Evolutionary conservation across 768 basidiomycete genomes (phyloP).

Genomic region (Postia placenta): DNA sequence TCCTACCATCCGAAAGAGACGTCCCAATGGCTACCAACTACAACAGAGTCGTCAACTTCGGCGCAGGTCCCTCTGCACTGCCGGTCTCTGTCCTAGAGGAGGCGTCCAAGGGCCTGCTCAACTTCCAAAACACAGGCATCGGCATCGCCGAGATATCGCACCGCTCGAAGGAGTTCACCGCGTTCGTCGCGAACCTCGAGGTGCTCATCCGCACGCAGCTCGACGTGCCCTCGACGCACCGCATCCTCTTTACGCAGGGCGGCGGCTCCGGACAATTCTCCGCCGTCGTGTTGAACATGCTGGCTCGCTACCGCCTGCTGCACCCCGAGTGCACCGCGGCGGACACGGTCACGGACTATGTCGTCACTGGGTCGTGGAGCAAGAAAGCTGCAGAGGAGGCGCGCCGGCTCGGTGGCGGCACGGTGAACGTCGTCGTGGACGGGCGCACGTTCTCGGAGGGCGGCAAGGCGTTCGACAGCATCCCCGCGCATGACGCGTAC

Average conservation of each 20-base stretch:
- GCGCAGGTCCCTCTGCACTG: constrained; percentile 90
- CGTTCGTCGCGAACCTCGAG: constrained; percentile 59
- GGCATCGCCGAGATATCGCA: constrained; percentile 97
- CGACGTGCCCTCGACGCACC: constrained; percentile 75
- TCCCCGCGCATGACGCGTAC: constrained; percentile 73
- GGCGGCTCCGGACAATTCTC: constrained; percentile 93
- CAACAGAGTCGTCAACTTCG: constrained; percentile 76
- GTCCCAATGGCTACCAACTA: constrained; percentile 13
- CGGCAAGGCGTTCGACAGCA: constrained; percentile 68
- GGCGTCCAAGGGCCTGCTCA: constrained; percentile 79
- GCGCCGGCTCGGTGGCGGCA: constrained; percentile 50
- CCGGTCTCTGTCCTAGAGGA: constrained; percentile 82
- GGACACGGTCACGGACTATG: constrained; percentile 75
- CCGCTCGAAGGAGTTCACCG: constrained; percentile 83
- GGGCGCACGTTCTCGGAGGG: constrained; percentile 54
- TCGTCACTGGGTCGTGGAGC: constrained; percentile 91
- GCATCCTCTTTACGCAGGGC: constrained; percentile 89
- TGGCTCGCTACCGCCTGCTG: constrained; percentile 77
- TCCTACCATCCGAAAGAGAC: background rate
- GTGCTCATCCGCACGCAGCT: constrained; percentile 70
- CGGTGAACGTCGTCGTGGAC: constrained; percentile 69
- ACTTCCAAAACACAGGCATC: constrained; percentile 88
- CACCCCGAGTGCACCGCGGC: constrained; percentile 51
- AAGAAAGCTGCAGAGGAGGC: constrained; percentile 84
- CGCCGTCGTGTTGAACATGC: constrained; percentile 85